Evolutionary conservation across 2,329 filamentous ascomycete genomes (phyloP), one percentile per base, ranked within the genome.

Genomic region (Cladorrhinum sp.): DNA sequence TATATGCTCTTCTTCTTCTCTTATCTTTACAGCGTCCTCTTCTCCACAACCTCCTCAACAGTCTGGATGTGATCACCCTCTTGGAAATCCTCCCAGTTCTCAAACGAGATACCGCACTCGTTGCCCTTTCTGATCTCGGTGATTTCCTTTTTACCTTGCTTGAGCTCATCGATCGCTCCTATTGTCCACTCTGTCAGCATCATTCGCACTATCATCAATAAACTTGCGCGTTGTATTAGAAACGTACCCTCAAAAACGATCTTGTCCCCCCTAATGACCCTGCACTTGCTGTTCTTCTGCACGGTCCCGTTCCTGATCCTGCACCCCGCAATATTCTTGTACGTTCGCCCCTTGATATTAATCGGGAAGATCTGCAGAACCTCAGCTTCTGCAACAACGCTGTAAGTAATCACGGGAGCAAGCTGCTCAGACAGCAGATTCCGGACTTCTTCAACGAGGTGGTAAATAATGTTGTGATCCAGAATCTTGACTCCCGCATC

Each of bases 51-150:
- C 75, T 93, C 89, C 71, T 96, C 91, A 70, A 93, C 96, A 32
- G 87, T 88, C 78, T 98, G 95, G 63, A 99, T 83, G 73, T 88
- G 85, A 76, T 99, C 95, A 25, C 93, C 95, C 13, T 86, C 79
- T 70, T 88, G 74, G 72, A 98, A 89, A 22, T 86, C 89, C 52
- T 89, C 81, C 86, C 92, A 99, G 29, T 81, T 83, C 2, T 89
- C 86, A 69, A 99, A 93, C 56, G 85, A 87, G 66, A 99, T 88
- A 66, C 95, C 95, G 69, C 95, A 99, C 75, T 99, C 95, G n/a
- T 83, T 85, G 61, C 92, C 93, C 76, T 96, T 98, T 69, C 86
- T 87, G 86, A 96, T 95, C 71, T 96, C 91, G 50, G 80, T 79
- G 27, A 95, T 90, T 66, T 97, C 91, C 73, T 96, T 96, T 81